phyloP scores from a whole-genome alignment of 2,329 filamentous ascomycete genomes.

The Claviceps sp. region DNA sequence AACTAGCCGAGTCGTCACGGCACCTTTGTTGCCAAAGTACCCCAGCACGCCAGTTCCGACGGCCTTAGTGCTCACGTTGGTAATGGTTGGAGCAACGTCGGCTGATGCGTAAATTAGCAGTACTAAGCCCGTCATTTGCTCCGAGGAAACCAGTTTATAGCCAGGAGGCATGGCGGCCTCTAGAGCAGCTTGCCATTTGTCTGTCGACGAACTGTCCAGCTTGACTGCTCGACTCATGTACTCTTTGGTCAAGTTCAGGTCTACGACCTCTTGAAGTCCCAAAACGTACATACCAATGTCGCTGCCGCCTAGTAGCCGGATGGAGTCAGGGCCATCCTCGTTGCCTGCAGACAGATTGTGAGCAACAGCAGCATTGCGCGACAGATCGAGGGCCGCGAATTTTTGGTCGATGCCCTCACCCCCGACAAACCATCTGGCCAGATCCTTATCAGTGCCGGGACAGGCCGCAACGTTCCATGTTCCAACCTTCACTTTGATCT shows the following conservation, averaged over 20 bases:
- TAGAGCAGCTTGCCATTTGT: conserved; percentile 70
- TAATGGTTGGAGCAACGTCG: conserved; percentile 58
- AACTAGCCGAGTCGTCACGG: conserved; percentile 66
- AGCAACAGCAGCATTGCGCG: conserved; percentile 25
- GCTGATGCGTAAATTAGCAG: conserved; percentile 78
- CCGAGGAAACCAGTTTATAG: conserved; percentile 63
- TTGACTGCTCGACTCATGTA: conserved; percentile 56
- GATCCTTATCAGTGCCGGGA: conserved; percentile 73
- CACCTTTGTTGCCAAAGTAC: conserved; percentile 94
- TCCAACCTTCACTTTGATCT: conserved; percentile 76
- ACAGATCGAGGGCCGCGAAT: conserved; percentile 40
- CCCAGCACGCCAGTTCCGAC: conserved; percentile 85
- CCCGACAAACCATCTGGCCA: conserved; percentile 77
- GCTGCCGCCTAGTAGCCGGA: conserved; percentile 41
- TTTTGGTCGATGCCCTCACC: conserved; percentile 56
- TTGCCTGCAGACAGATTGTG: conserved; percentile 19
- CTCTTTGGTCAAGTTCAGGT: conserved; percentile 66
- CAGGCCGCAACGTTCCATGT: conserved; percentile 90
- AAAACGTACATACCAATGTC: conserved; percentile 84
- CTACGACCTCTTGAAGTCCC: conserved; percentile 83
- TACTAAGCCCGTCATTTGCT: conserved; percentile 77
- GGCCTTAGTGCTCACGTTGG: conserved; percentile 66
- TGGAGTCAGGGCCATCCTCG: conserved; percentile 17
- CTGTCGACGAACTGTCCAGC: conserved; percentile 55
- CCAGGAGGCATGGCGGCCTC: conserved; percentile 60